Conservation (phyloP, 2,329 filamentous ascomycete species). For the Fusarium fracticaudum region DNA sequence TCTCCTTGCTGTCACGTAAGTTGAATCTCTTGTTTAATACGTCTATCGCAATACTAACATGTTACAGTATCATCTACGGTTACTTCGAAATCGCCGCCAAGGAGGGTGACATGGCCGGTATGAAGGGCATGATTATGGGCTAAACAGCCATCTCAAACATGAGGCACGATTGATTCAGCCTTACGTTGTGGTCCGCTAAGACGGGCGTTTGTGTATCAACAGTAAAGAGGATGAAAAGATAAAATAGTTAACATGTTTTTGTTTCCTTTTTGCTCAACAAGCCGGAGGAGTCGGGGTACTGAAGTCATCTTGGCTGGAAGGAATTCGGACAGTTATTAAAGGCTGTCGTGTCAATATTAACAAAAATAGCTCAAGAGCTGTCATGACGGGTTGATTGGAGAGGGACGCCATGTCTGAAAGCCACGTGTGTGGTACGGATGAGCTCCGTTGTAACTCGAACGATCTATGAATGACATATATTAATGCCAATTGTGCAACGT, state of each 20-base stretch:
- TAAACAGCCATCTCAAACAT: constrained; percentile 50
- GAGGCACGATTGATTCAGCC: constrained; percentile 33
- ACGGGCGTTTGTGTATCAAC: constrained; percentile 42
- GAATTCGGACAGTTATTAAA: constrained; percentile 37
- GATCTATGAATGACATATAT: constrained; percentile 43
- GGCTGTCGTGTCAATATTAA: constrained; percentile 39
- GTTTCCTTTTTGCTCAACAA: constrained; percentile 38
- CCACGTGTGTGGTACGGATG: constrained; percentile 13
- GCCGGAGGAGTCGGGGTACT: constrained; percentile 39
- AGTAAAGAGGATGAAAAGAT: constrained; percentile 42
- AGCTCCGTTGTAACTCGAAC: constrained; percentile 38
- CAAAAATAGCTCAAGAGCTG: constrained; percentile 31
- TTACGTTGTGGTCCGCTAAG: constrained; percentile 28
- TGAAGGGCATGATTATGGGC: constrained; percentile 79
- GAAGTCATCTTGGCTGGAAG: constrained; percentile 38
- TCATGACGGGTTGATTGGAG: constrained; percentile 35
- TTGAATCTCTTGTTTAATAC: constrained; percentile 49
- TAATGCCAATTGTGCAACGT: constrained; percentile 24
- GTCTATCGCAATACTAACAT: constrained; percentile 44
- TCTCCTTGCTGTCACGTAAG: constrained; percentile 96
- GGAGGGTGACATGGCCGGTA: constrained; percentile 91
- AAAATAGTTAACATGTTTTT: constrained; percentile 45
- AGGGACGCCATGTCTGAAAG: constrained; percentile 16
- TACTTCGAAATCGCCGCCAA: constrained; percentile 99
- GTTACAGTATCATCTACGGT: constrained; percentile 92